Evolutionary conservation across 1,284 basidiomycete genomes (phyloP).

Genomic region (Heterobasidion irregulare): DNA sequence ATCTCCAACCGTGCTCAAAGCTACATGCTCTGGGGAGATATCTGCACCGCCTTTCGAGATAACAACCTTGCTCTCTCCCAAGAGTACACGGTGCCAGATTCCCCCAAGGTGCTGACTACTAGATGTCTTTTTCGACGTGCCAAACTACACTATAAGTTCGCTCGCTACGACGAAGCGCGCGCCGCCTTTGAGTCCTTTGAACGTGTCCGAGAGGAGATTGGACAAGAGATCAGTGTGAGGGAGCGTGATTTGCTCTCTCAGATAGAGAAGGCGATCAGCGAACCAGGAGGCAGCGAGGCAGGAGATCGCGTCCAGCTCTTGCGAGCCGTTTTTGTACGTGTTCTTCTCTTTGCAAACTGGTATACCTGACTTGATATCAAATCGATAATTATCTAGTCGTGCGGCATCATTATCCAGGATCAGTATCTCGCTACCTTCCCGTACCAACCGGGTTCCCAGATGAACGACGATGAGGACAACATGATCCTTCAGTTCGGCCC

Average conservation of each 20-base stretch:
- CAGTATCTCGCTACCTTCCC: too few relatives aligned
- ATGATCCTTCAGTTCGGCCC: too few relatives aligned
- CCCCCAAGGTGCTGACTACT: background rate
- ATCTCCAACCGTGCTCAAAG: background rate
- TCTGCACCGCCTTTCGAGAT: background rate
- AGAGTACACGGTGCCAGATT: background rate
- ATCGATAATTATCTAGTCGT: background rate
- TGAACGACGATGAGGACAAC: too few relatives aligned
- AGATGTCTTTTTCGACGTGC: background rate
- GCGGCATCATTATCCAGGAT: background rate
- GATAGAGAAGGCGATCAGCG: background rate
- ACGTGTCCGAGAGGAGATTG: background rate
- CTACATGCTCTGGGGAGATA: background rate
- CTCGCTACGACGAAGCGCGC: background rate
- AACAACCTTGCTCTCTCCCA: background rate
- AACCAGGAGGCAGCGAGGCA: background rate
- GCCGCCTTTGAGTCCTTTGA: background rate
- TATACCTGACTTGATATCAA: background rate
- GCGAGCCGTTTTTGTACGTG: background rate
- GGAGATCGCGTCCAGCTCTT: background rate
- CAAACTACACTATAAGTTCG: background rate
- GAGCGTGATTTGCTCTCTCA: background rate
- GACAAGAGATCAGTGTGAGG: background rate
- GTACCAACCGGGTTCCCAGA: too few relatives aligned
- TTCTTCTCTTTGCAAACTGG: background rate